Percentiles rank a stretch among this genome's conserved stretches.
phyloP scores from a whole-genome alignment of 2,329 filamentous ascomycete genomes.

The Lachnellula subtilissima region DNA sequence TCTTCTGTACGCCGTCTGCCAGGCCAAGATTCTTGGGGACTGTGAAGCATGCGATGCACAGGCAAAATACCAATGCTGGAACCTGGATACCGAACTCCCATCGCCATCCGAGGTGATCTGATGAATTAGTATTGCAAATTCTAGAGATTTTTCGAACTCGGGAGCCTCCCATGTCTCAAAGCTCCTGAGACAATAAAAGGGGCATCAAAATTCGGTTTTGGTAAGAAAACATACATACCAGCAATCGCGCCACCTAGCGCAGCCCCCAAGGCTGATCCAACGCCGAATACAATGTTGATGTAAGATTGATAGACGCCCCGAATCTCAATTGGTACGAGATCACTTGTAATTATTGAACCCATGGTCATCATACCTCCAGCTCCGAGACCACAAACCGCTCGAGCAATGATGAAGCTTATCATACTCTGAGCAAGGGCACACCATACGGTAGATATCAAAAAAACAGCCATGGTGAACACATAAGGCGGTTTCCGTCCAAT shows the following conservation, averaged over 20 bases:
- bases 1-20: constrained; percentile 38
- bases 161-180: too few relatives aligned
- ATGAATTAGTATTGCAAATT: too few relatives aligned
- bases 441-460: constrained; percentile 61
- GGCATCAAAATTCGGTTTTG: too few relatives aligned
- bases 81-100: constrained; percentile 66
- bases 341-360: constrained; percentile 66
- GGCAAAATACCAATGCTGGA: constrained; percentile 43
- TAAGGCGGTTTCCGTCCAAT: constrained; percentile 65
- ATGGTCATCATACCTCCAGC: constrained; percentile 67
- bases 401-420: constrained; percentile 63
- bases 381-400: constrained; percentile 67
- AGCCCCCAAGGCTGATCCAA: constrained; percentile 56
- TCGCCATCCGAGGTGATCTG: constrained; percentile 62
- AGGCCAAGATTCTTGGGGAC: constrained; percentile 52
- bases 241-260: constrained; percentile 66
- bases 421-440: constrained; percentile 65
- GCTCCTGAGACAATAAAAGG: too few relatives aligned
- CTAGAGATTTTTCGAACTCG: too few relatives aligned
- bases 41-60: constrained; percentile 41
- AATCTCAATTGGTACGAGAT: constrained; percentile 65
- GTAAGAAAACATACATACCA: constrained; percentile 25
- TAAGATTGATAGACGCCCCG: constrained; percentile 67
- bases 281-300: constrained; percentile 60
- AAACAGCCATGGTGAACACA: constrained; percentile 57